phyloP scores from a whole-genome alignment of 2,329 filamentous ascomycete species.

The Microcera coccophila region DNA sequence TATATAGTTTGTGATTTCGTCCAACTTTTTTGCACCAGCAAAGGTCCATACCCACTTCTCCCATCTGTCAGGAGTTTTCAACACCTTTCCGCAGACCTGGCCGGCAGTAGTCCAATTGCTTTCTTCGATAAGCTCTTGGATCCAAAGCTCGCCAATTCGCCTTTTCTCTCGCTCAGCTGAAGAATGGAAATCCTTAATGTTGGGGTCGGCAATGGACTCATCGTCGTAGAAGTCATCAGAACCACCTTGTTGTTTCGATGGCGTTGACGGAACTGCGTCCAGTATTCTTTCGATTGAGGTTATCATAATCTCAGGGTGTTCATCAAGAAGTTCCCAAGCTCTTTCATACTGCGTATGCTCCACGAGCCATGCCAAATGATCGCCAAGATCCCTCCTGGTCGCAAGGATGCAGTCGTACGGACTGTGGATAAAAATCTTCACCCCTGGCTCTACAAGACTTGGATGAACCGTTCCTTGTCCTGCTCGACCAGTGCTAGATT shows the following conservation, averaged over 20 bases:
- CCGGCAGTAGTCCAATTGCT: slow-evolving; percentile 76
- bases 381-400: slow-evolving; percentile 78
- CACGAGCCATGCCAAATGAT: slow-evolving; percentile 82
- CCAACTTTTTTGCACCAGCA: slow-evolving; percentile 77
- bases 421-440: slow-evolving; percentile 88
- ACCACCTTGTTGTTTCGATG: slow-evolving; percentile 38
- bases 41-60: slow-evolving; percentile 96
- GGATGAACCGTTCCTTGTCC: slow-evolving; percentile 44
- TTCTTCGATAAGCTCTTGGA: slow-evolving; percentile 74
- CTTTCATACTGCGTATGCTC: slow-evolving; percentile 76
- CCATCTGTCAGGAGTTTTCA: slow-evolving; percentile 77
- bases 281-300: slow-evolving; percentile 37
- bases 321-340: slow-evolving; percentile 84
- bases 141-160: slow-evolving; percentile 87
- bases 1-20: slow-evolving; percentile 83
- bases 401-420: slow-evolving; percentile 95
- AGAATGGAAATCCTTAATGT: slow-evolving; percentile 55
- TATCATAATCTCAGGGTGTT: slow-evolving; percentile 71
- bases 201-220: slow-evolving; percentile 51
- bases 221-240: slow-evolving; percentile 73
- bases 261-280: slow-evolving; percentile 39
- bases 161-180: slow-evolving; percentile 81
- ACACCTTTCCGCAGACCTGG: slow-evolving; percentile 74
- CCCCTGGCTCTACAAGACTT: slow-evolving; percentile 52
- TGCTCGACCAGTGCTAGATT: slow-evolving; percentile 25